Conservation (phyloP, 345 rosid species). For the Carallia pectinifolia region DNA sequence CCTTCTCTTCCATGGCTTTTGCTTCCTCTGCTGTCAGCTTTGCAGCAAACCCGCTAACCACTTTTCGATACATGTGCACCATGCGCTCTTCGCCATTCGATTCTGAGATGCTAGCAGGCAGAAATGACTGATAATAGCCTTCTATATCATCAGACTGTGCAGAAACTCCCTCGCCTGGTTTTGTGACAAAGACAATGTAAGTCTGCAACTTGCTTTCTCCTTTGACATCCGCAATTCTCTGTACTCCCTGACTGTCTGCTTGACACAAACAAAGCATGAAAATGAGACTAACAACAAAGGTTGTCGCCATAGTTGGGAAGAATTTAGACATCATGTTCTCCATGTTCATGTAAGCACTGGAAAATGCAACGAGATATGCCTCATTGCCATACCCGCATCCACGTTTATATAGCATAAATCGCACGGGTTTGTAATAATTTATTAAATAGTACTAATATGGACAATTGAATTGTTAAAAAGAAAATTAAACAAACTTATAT, state of each 20-base stretch:
- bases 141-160: slow-evolving; percentile 10
- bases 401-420: slow-evolving; percentile 4
- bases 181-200: slow-evolving; percentile 33
- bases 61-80: slow-evolving; percentile 37
- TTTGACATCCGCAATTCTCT: background rate
- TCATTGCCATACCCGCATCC: background rate
- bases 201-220: slow-evolving; percentile 14
- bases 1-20: slow-evolving; percentile 33
- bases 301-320: slow-evolving; percentile 10
- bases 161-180: slow-evolving; percentile 18
- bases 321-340: background rate
- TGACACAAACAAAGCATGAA: slow-evolving; percentile 21
- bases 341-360: slow-evolving; percentile 3
- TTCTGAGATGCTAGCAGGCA: slow-evolving; percentile 23
- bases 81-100: slow-evolving; percentile 21
- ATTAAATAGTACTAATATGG: too few species aligned
- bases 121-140: slow-evolving; percentile 36
- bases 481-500: too few species aligned
- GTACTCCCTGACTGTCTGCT: slow-evolving; percentile 1
- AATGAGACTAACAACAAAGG: slow-evolving; percentile 12
- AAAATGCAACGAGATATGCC: background rate
- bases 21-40: slow-evolving; percentile 50
- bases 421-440: too few species aligned
- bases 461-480: too few species aligned
- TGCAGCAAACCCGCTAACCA: slow-evolving; percentile 50